These are phyloP conservation scores for Nakazawaea siamensis DNA, from an alignment of 805 yeast genomes.

Conservation along the genomic window DNA sequence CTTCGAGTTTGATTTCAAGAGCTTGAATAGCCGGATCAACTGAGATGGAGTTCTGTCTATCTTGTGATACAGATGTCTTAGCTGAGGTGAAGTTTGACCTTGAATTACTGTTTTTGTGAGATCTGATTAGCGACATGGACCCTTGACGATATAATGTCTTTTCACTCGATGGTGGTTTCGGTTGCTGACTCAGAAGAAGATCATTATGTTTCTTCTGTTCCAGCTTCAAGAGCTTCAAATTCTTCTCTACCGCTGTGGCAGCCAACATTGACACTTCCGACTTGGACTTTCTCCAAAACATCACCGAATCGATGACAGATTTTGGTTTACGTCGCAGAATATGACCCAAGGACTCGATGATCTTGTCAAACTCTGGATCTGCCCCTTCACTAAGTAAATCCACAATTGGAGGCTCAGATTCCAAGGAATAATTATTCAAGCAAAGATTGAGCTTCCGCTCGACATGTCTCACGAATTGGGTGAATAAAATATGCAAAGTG, in stretches of 20 bases:
- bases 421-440: constrained; percentile 51
- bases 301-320: constrained; percentile 93
- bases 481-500: constrained; percentile 87
- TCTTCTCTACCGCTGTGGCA: constrained; percentile 41
- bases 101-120: constrained; percentile 43
- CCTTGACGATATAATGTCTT: constrained; percentile 6
- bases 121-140: constrained; percentile 7
- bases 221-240: constrained; percentile 16
- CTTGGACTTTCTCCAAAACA: constrained; percentile 96
- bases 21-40: neutral
- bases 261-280: constrained; percentile 74
- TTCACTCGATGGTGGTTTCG: neutral
- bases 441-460: constrained; percentile 79
- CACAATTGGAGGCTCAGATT: constrained; percentile 70
- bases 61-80: constrained; percentile 10
- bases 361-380: constrained; percentile 80
- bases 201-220: constrained; percentile 11
- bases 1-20: constrained; percentile 21
- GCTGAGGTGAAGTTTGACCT: constrained; percentile 27
- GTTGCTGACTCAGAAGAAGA: neutral
- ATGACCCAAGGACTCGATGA: constrained; percentile 79
- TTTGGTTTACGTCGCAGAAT: constrained; percentile 86
- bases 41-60: constrained; percentile 2
- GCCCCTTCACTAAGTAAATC: constrained; percentile 77
- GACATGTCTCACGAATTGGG: constrained; percentile 91